These are phyloP conservation scores for Tylopilus intermedius DNA, from an alignment of 768 basidiomycete species.

Conservation along the genomic window DNA sequence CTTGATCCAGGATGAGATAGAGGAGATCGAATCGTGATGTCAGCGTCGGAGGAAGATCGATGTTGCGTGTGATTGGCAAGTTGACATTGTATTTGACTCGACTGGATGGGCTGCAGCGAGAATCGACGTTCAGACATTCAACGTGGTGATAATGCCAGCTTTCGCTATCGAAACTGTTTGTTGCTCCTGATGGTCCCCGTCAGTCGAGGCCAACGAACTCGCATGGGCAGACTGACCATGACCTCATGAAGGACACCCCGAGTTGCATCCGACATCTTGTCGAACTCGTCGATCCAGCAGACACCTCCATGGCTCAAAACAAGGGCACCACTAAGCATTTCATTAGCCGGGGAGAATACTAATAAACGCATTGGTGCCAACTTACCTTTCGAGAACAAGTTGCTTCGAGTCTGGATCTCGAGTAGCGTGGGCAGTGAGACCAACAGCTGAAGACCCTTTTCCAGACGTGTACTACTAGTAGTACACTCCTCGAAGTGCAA, in stretches of 20 bases:
- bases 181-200: slow-evolving; percentile 72
- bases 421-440: no score
- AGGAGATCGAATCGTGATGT: slow-evolving; percentile 97
- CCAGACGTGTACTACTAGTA: no score
- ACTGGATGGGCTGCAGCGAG: slow-evolving; percentile 97
- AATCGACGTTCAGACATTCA: slow-evolving; percentile 97
- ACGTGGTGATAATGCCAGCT: slow-evolving; percentile 96
- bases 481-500: no score
- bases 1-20: slow-evolving; percentile 91
- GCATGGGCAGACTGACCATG: slow-evolving; percentile 56
- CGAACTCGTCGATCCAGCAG: no score
- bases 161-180: slow-evolving; percentile 98
- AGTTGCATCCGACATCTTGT: slow-evolving; percentile 86
- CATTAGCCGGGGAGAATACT: not conserved
- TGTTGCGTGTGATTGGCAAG: slow-evolving; percentile 89
- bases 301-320: no score
- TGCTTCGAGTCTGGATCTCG: no score
- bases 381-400: no score
- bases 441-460: no score
- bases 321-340: no score
- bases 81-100: slow-evolving; percentile 92
- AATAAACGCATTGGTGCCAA: no score
- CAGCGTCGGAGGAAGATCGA: slow-evolving; percentile 94
- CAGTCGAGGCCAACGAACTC: not conserved
- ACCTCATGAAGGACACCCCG: slow-evolving; percentile 98